phyloP scores from a whole-genome alignment of 371 early-diverging fungal species.

The Actinomucor elegans region DNA sequence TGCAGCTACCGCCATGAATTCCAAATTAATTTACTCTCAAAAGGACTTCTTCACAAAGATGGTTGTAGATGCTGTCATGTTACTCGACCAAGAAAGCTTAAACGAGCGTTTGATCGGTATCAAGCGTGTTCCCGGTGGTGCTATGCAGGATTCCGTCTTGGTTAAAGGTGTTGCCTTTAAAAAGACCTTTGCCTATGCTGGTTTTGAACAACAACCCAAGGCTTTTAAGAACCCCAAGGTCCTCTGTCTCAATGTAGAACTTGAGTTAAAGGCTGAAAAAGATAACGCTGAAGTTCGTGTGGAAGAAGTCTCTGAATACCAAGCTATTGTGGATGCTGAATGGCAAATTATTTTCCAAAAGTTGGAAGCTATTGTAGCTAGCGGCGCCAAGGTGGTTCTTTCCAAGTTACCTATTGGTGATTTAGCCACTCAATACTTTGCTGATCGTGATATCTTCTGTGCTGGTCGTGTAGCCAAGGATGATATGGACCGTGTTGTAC shows the following conservation, averaged over 20 bases:
- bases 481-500: conserved; percentile 92
- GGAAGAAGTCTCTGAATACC: conserved; percentile 96
- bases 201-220: conserved; percentile 99
- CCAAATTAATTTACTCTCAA: conserved; percentile 97
- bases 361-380: conserved; percentile 94
- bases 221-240: conserved; percentile 94
- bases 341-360: conserved; percentile 99
- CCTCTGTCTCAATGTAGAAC: conserved; percentile 95
- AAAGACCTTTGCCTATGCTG: conserved; percentile 99
- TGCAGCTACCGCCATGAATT: conserved; percentile 98
- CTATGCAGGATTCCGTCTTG: conserved; percentile 97
- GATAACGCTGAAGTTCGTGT: conserved; percentile 99
- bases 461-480: conserved; percentile 98
- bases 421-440: conserved; percentile 99
- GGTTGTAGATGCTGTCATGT: conserved; percentile 97
- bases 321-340: conserved; percentile 99
- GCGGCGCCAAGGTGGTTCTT: conserved; percentile 99
- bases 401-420: conserved; percentile 99
- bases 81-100: conserved; percentile 89
- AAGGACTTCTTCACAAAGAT: conserved; percentile 98
- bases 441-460: conserved; percentile 99
- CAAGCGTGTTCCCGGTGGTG: conserved; percentile 98
- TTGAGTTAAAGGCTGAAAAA: conserved; percentile 99
- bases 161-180: conserved; percentile 99
- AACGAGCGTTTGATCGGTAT: conserved; percentile 96